phyloP scores from a whole-genome alignment of 1,284 basidiomycete genomes.

The Leccinum insolens region DNA sequence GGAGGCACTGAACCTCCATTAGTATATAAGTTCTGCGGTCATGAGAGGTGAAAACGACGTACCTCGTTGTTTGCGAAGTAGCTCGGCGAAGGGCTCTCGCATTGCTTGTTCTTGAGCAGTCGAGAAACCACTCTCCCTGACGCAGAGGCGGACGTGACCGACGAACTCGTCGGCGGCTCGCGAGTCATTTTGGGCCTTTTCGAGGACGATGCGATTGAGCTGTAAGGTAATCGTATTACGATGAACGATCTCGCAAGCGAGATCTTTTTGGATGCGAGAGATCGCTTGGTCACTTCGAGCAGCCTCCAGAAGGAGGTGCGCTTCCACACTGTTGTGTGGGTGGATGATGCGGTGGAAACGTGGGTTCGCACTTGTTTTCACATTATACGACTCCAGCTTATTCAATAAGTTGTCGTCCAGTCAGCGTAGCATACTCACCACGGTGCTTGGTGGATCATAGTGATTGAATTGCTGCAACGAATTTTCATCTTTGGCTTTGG shows the following conservation, averaged over 20 bases:
- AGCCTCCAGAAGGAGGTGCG: not conserved
- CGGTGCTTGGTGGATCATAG: not conserved
- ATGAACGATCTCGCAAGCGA: not conserved
- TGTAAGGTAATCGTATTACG: not conserved
- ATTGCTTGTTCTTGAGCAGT: not conserved
- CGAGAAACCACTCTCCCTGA: not conserved
- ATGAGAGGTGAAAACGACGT: not conserved
- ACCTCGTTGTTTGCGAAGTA: not conserved
- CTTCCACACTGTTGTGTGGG: conserved; percentile 1
- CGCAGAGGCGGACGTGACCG: not conserved
- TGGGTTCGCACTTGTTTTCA: not conserved
- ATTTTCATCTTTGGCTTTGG: not conserved
- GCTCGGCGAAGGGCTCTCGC: not conserved
- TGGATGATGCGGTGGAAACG: not conserved
- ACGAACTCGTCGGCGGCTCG: not conserved
- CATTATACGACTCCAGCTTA: not conserved
- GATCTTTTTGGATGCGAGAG: not conserved
- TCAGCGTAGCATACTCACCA: not conserved
- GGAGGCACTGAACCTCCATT: not conserved
- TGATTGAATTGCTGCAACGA: not conserved
- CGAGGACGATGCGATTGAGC: not conserved
- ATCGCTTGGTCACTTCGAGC: not conserved
- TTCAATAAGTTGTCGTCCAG: not conserved
- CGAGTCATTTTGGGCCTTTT: not conserved
- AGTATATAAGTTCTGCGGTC: not conserved